A percentile compares a stretch with the other conserved stretches of the same genome.
Conservation (phyloP, 768 basidiomycete species). For the Xerocomus potaroensis region DNA sequence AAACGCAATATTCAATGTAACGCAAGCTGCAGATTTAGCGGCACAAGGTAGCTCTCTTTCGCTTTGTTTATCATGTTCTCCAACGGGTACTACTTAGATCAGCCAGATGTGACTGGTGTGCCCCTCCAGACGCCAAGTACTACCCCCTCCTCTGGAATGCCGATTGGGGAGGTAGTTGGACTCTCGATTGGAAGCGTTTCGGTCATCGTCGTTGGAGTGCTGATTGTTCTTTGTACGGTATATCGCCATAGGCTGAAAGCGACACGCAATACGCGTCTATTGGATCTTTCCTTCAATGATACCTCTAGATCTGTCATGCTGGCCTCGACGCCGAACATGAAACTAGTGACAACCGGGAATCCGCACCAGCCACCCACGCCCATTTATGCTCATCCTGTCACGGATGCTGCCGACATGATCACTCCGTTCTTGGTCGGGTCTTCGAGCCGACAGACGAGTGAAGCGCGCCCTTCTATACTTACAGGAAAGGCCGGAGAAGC, state of each 20-base stretch:
- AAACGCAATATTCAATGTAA: slow-evolving; percentile 11
- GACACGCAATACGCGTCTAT: neutral
- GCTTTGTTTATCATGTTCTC: neutral
- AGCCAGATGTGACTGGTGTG: slow-evolving; percentile 15
- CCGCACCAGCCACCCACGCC: neutral
- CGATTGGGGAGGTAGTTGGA: slow-evolving; percentile 18
- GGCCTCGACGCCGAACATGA: neutral
- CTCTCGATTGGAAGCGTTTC: slow-evolving; percentile 18
- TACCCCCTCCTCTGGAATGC: slow-evolving; percentile 1
- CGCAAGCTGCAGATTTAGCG: slow-evolving; percentile 6
- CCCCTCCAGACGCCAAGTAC: slow-evolving; percentile 6
- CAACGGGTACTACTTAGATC: slow-evolving; percentile 1
- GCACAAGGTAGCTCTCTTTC: slow-evolving; percentile 9
- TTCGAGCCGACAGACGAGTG: slow-evolving; percentile 2
- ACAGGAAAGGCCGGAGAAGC: slow-evolving; percentile 5
- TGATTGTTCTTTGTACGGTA: slow-evolving; percentile 9
- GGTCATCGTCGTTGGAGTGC: slow-evolving; percentile 11
- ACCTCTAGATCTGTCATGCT: neutral
- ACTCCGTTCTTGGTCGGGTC: slow-evolving; percentile 19
- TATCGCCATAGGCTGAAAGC: slow-evolving; percentile 11
- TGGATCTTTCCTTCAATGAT: neutral
- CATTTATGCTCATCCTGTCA: neutral
- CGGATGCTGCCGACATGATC: slow-evolving; percentile 22
- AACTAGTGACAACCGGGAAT: neutral
- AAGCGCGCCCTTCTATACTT: neutral